phyloP scores from a whole-genome alignment of 306 rosid species.

The Citrullus colocynthis region DNA sequence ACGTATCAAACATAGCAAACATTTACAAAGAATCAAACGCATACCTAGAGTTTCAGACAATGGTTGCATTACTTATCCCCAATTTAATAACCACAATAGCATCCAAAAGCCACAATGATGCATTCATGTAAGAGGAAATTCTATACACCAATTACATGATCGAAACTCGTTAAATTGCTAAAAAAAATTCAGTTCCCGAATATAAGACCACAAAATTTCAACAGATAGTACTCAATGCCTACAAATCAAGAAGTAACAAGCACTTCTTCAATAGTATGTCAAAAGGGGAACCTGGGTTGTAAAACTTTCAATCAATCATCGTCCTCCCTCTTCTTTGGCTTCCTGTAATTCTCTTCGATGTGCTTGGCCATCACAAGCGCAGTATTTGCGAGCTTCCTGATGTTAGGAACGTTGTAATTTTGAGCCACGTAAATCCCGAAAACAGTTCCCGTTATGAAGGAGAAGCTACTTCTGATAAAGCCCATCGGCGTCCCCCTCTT shows the following conservation, averaged over 20 bases:
- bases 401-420: slow-evolving; percentile 31
- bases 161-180: background rate
- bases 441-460: slow-evolving; percentile 17
- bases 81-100: background rate
- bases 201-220: background rate
- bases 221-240: background rate
- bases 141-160: background rate
- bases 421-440: slow-evolving; percentile 34
- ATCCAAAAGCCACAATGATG: background rate
- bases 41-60: background rate
- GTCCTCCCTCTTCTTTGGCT: slow-evolving; percentile 30
- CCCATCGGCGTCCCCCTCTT: slow-evolving; percentile 17
- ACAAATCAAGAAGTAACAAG: background rate
- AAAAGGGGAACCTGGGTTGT: background rate
- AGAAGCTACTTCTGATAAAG: slow-evolving; percentile 24
- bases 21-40: background rate
- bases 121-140: background rate
- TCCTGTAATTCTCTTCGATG: slow-evolving; percentile 33
- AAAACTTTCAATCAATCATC: slow-evolving; percentile 5
- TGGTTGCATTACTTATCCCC: background rate
- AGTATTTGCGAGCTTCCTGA: slow-evolving; percentile 25
- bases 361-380: slow-evolving; percentile 23
- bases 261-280: background rate
- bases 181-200: background rate
- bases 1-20: background rate